A percentile compares a stretch with the other conserved stretches of the same genome.
Evolutionary conservation across 768 basidiomycete genomes (phyloP).

Genomic region (Suillus subaureus): DNA sequence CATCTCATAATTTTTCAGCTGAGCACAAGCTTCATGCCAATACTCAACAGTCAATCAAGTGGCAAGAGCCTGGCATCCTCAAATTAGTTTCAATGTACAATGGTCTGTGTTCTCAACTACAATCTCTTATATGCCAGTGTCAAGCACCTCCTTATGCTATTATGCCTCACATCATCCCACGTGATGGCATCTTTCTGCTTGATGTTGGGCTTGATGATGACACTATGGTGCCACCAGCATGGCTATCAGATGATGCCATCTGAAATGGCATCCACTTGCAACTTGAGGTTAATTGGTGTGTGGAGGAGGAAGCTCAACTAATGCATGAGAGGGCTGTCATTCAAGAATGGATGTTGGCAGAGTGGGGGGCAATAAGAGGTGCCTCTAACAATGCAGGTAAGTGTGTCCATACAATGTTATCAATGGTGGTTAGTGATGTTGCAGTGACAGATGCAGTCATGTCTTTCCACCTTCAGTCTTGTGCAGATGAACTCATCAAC

Average conservation of each 20-base stretch:
- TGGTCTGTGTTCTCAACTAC: slow-evolving; percentile 26
- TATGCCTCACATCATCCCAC: slow-evolving; percentile 24
- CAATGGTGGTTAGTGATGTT: background rate
- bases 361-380: slow-evolving; percentile 23
- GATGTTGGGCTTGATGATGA: slow-evolving; percentile 37
- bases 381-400: slow-evolving; percentile 12
- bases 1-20: slow-evolving; percentile 8
- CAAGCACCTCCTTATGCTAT: slow-evolving; percentile 27
- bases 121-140: slow-evolving; percentile 16
- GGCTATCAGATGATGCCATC: slow-evolving; percentile 23
- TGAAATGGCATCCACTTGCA: slow-evolving; percentile 17
- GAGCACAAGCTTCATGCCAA: slow-evolving; percentile 32
- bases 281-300: slow-evolving; percentile 26
- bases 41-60: slow-evolving; percentile 26
- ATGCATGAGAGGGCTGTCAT: slow-evolving; percentile 19
- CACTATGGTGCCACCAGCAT: slow-evolving; percentile 13
- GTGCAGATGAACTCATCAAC: background rate
- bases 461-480: slow-evolving; percentile 6
- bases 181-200: slow-evolving; percentile 28
- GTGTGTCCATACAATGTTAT: background rate
- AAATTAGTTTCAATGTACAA: slow-evolving; percentile 31
- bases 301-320: slow-evolving; percentile 28
- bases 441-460: background rate
- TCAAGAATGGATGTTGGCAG: slow-evolving; percentile 29
- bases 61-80: slow-evolving; percentile 30